Base-by-base conservation (phyloP, 352 stramenopile species). In the Pythium dissimile region DNA sequence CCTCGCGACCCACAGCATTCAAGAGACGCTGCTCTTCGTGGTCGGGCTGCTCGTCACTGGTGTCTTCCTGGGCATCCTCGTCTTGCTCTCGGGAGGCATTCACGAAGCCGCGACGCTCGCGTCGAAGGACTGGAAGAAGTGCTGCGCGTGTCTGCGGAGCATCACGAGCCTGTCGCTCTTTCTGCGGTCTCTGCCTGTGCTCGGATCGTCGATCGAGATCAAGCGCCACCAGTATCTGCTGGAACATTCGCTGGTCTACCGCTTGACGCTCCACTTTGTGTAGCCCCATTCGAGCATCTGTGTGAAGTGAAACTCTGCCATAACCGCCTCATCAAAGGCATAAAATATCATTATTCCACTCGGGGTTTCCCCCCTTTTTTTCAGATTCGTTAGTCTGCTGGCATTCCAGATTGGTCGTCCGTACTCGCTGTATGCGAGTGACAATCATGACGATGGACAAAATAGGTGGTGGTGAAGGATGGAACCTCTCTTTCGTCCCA, bases 131-230 rank as follows among this genome's bases (percentile, higher is more conserved):
- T 94, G 84, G 84, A 65, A 84, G 23, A 82, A 86, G 30, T 94
- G 80, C 51, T 64, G 71, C 20, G 79, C 77, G 12, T 94, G 84
- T 34, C 62, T 92, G 48, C 82, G 83, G 59, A 89, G 73, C 66
- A 87, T 91, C 54, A 88, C 82, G 23, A 92, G 82, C 42, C 67
- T 94, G 15, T 94, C 84, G 49, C 79, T 94, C 16, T 92, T 94
- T 53, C 64, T 94, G 37, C 76, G 82, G 50, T 80, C 69, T 15
- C 64, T 94, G 26, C 84, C 84, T 2, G 67, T 92, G 11, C 53
- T 85, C 26, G 84, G 84, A 1, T 55, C 81, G 0, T 85, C 74
- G 3, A 66, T 92, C n/a, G 50, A 71, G 51, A 76, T 94, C 64
- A 94, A 92, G 65, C 83, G 82, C 32, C 84, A 92, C 67, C 62